A percentile compares a stretch with the other conserved stretches of the same genome.
Conservation (phyloP, 495 filamentous ascomycete species). For the Neohortaea acidophila region DNA sequence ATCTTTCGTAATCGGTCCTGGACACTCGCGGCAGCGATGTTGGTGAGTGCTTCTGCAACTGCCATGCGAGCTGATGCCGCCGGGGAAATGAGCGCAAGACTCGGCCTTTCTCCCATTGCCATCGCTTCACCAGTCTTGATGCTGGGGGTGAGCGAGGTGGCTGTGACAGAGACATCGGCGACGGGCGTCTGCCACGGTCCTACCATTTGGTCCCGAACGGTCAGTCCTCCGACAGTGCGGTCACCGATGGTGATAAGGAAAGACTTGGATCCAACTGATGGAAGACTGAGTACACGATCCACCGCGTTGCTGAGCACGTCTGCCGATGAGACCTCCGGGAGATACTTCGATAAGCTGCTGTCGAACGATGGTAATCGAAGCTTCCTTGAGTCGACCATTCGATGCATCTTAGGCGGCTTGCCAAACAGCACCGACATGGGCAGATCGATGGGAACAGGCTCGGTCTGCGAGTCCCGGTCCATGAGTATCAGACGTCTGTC, state of each 20-base stretch:
- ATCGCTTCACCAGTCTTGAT: slow-evolving; percentile 81
- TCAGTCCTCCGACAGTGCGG: slow-evolving; percentile 77
- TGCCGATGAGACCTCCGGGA: slow-evolving; percentile 45
- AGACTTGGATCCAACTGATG: slow-evolving; percentile 83
- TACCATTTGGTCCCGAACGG: slow-evolving; percentile 85
- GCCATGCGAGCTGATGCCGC: slow-evolving; percentile 94
- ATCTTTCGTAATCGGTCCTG: slow-evolving; percentile 60
- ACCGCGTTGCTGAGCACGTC: slow-evolving; percentile 61
- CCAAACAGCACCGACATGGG: slow-evolving; percentile 88
- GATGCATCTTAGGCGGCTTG: slow-evolving; percentile 70
- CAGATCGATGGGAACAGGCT: slow-evolving; percentile 70
- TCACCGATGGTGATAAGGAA: slow-evolving; percentile 97
- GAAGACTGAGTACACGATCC: slow-evolving; percentile 65
- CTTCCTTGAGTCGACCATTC: slow-evolving; percentile 60
- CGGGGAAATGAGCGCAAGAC: slow-evolving; percentile 75
- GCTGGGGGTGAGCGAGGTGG: slow-evolving; percentile 56
- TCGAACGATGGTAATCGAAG: slow-evolving; percentile 59
- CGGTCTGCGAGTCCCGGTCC: slow-evolving; percentile 64
- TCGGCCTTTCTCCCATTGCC: slow-evolving; percentile 93
- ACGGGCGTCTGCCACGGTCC: slow-evolving; percentile 95
- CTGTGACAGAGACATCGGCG: slow-evolving; percentile 81
- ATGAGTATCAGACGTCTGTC: slow-evolving; percentile 60
- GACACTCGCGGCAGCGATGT: slow-evolving; percentile 75
- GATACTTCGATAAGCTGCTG: slow-evolving; percentile 43
- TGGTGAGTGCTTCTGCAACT: slow-evolving; percentile 85